Evolutionary conservation across 805 yeast genomes (phyloP).

Genomic region (Cyberlindnera xishuangbannaensis): DNA sequence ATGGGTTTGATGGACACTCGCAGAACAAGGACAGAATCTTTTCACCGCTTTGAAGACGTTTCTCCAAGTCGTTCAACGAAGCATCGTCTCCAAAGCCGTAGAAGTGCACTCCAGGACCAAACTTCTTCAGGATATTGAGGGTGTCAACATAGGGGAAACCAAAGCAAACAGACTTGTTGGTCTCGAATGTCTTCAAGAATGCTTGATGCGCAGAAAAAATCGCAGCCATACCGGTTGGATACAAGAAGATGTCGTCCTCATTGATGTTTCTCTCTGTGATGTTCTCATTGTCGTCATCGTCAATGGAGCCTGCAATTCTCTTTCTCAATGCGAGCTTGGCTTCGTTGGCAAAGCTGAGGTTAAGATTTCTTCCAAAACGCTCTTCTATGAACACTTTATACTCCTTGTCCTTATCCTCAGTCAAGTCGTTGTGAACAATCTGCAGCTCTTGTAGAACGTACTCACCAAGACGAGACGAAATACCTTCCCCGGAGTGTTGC

Average conservation of each 20-base stretch:
- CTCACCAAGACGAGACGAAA: conserved; percentile 85
- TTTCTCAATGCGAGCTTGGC: conserved; percentile 72
- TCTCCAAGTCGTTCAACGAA: conserved; percentile 60
- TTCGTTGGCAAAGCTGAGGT: conserved; percentile 64
- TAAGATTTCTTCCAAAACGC: conserved; percentile 85
- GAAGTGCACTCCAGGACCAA: conserved; percentile 88
- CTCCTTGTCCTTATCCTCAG: conserved; percentile 40
- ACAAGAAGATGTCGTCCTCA: conserved; percentile 72
- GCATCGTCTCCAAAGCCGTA: conserved; percentile 78
- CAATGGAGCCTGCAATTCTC: conserved; percentile 67
- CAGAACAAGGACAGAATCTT: conserved; percentile 75
- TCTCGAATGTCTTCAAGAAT: conserved; percentile 28
- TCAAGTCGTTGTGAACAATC: conserved; percentile 27
- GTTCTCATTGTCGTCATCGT: too few relatives aligned
- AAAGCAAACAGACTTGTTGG: conserved; percentile 74
- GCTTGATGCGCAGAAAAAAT: conserved; percentile 77
- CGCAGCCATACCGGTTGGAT: conserved; percentile 90
- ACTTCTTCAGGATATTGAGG: conserved; percentile 73
- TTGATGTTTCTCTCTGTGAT: conserved; percentile 22
- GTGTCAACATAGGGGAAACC: conserved; percentile 98
- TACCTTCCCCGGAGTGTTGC: conserved; percentile 98
- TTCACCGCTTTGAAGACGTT: conserved; percentile 53
- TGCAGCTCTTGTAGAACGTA: conserved; percentile 63
- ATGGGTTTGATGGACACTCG: conserved; percentile 95
- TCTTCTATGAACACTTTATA: conserved; percentile 72